Conservation (phyloP, 192 early-diverging fungal genomes). For the Coemansia aciculifera region DNA sequence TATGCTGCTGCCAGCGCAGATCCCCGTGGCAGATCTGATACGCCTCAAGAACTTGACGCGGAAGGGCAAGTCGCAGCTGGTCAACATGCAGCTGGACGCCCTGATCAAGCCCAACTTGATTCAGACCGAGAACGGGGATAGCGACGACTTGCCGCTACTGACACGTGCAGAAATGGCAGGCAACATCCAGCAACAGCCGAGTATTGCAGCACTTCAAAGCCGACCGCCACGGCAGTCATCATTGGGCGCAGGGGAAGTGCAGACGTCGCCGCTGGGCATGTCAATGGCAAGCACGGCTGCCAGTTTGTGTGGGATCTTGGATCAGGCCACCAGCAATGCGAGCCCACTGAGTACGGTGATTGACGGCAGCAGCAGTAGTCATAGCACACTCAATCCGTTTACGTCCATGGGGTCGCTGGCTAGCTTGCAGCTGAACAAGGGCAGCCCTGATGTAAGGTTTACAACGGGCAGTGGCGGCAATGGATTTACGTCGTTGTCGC, state of each 20-base stretch:
- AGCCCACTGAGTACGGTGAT: constrained; percentile 5
- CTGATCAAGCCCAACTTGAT: constrained; percentile 50
- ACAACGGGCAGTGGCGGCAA: neutral
- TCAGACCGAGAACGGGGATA: constrained; percentile 38
- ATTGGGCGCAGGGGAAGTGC: neutral
- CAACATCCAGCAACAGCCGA: constrained; percentile 12
- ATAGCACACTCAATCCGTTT: constrained; percentile 11
- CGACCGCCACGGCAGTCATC: constrained; percentile 5
- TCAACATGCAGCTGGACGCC: constrained; percentile 54
- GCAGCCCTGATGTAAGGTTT: constrained; percentile 7
- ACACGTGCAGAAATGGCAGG: constrained; percentile 21
- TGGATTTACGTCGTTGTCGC: constrained; percentile 3
- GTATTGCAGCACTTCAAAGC: neutral
- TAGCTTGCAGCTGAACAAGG: neutral
- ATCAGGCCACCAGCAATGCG: constrained; percentile 10
- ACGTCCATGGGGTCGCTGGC: constrained; percentile 6
- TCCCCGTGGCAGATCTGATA: constrained; percentile 47
- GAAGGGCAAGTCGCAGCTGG: constrained; percentile 53
- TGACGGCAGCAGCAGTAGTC: constrained; percentile 2
- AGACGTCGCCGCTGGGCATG: constrained; percentile 1
- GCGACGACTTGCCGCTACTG: constrained; percentile 45
- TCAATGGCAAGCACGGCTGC: neutral
- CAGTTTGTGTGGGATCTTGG: constrained; percentile 6
- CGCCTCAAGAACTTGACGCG: constrained; percentile 42
- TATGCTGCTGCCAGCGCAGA: constrained; percentile 52